A percentile compares a stretch with the other conserved stretches of the same genome.
phyloP scores from a whole-genome alignment of 1,284 basidiomycete species.

The Sphagnurus paluster region DNA sequence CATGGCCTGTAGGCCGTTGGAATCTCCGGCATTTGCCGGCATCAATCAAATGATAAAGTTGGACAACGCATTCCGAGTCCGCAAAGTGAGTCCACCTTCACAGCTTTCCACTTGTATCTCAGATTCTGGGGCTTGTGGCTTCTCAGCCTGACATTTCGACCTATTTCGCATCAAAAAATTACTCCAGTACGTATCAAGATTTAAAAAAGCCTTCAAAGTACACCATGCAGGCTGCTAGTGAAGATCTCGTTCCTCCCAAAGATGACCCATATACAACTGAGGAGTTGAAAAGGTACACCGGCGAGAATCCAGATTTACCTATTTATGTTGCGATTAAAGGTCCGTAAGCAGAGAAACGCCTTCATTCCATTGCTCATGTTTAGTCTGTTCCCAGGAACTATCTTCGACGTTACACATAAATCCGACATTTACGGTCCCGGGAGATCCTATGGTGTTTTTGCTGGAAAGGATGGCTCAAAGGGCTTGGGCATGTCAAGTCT shows the following conservation, averaged over 20 bases:
- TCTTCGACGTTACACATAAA: conserved; percentile 86
- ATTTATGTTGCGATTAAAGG: conserved; percentile 92
- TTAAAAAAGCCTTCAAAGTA: conserved; percentile 53
- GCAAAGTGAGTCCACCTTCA: too few species aligned
- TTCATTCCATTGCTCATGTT: conserved; percentile 1
- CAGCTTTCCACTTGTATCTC: too few species aligned
- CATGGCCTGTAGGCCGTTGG: too few species aligned
- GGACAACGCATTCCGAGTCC: too few species aligned
- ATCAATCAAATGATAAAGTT: too few species aligned
- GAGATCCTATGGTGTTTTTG: conserved; percentile 71
- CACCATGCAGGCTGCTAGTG: conserved; percentile 67
- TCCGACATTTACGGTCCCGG: conserved; percentile 80
- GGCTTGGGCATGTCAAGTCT: conserved; percentile 87
- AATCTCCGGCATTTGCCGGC: too few species aligned
- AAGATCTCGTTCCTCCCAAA: conserved; percentile 73
- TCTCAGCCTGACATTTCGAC: too few species aligned
- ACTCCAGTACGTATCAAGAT: conserved; percentile 26
- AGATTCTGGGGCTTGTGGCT: conserved; percentile 25
- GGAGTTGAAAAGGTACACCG: conserved; percentile 71
- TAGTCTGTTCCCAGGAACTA: conserved; percentile 51
- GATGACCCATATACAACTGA: conserved; percentile 74
- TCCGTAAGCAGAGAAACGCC: conserved; percentile 26
- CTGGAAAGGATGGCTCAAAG: conserved; percentile 89
- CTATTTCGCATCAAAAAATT: conserved; percentile 6
- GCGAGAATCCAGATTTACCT: conserved; percentile 60